These are phyloP conservation scores for Uncinocarpus reesii DNA, from an alignment of 2,329 filamentous ascomycete genomes.

Conservation along the genomic window DNA sequence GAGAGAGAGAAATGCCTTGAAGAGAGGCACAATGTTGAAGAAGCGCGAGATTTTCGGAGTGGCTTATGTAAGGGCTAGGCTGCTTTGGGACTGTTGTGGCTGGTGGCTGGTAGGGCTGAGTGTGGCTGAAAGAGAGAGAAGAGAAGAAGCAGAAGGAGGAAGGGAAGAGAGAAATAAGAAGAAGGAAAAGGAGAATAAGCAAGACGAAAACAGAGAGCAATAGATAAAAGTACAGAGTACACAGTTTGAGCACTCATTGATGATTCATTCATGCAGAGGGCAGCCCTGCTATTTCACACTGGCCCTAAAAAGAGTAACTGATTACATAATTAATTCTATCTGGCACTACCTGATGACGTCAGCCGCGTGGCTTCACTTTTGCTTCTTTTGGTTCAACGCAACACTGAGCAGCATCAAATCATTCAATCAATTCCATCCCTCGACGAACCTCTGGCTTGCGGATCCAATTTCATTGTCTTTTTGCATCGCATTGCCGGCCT, in stretches of 20 bases:
- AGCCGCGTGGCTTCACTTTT: neutral
- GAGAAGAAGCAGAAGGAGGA: neutral
- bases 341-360: constrained; percentile 1
- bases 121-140: neutral
- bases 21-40: constrained; percentile 13
- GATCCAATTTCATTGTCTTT: too few species aligned
- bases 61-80: constrained; percentile 7
- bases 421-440: too few species aligned
- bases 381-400: neutral
- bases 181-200: neutral
- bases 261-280: too few species aligned
- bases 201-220: neutral
- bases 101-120: constrained; percentile 5
- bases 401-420: too few species aligned
- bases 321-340: neutral
- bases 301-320: too few species aligned
- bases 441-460: too few species aligned
- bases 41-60: neutral
- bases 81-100: neutral
- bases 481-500: too few species aligned
- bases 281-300: too few species aligned
- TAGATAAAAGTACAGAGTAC: neutral
- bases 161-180: neutral
- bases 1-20: constrained; percentile 21
- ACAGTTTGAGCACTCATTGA: too few species aligned